phyloP scores from a whole-genome alignment of 257 asterid species.

The Gardenia jasminoides region DNA sequence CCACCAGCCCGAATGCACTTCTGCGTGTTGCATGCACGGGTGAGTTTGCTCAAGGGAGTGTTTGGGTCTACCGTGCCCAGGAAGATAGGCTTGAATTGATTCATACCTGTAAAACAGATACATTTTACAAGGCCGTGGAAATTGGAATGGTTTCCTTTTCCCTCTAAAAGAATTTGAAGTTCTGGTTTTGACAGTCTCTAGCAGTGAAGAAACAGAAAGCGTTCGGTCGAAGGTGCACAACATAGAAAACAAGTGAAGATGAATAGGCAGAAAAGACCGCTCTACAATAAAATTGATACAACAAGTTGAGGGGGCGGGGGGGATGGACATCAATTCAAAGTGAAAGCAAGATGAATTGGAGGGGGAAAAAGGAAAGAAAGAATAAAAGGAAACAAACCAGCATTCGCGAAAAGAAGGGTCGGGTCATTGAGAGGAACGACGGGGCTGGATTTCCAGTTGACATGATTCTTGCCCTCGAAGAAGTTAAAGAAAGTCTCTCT shows the following conservation, averaged over 20 bases:
- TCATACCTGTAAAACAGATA: conserved; percentile 59
- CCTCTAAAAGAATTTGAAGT: no score
- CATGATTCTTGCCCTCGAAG: conserved; percentile 63
- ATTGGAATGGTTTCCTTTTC: no score
- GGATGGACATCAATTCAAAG: no score
- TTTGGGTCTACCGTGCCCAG: conserved; percentile 89
- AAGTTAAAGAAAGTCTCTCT: conserved; percentile 63
- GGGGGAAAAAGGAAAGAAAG: background rate
- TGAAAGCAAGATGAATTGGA: background rate
- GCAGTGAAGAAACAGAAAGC: no score
- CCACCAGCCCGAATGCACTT: conserved; percentile 99
- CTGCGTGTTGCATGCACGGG: conserved; percentile 95
- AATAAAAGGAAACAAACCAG: conserved; percentile 41
- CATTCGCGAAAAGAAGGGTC: conserved; percentile 86
- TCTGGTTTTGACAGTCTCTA: background rate
- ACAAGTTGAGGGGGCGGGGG: background rate
- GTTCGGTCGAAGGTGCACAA: no score
- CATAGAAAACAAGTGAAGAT: background rate
- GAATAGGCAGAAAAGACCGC: background rate
- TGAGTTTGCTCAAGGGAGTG: conserved; percentile 77
- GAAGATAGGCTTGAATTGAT: conserved; percentile 95
- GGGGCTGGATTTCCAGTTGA: conserved; percentile 74
- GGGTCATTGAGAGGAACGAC: conserved; percentile 96
- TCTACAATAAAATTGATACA: background rate
- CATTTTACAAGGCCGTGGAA: no score